Evolutionary conservation across 2,329 filamentous ascomycete genomes (phyloP).

Genomic region (Arthrobotrys iridis): DNA sequence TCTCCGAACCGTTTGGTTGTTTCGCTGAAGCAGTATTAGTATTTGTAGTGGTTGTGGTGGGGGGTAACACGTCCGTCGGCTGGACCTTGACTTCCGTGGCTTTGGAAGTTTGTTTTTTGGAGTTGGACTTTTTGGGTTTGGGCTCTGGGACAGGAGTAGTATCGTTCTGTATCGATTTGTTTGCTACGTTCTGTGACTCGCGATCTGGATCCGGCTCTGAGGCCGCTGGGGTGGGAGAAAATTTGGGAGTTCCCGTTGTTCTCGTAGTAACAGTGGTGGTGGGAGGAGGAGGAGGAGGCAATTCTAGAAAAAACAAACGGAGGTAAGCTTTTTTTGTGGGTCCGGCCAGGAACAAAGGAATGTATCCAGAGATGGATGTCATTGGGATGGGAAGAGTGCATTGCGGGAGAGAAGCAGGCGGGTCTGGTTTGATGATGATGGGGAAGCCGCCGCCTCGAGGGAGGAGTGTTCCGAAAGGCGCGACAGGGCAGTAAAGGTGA

Average conservation of each 20-base stretch:
- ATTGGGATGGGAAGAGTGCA: constrained; percentile 24
- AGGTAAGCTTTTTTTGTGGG: constrained; percentile 32
- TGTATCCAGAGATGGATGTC: constrained; percentile 44
- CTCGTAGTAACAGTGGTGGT: constrained; percentile 18
- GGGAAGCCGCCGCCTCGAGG: constrained; percentile 16
- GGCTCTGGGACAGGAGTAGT: constrained; percentile 24
- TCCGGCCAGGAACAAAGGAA: constrained; percentile 25
- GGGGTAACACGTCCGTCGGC: constrained; percentile 47
- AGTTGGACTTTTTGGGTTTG: constrained; percentile 16
- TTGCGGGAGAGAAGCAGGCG: constrained; percentile 18
- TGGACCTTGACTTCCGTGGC: constrained; percentile 28
- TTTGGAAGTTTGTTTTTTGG: constrained; percentile 32
- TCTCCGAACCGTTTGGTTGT: constrained; percentile 41
- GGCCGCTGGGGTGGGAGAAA: constrained; percentile 40
- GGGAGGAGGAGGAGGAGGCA: constrained; percentile 36
- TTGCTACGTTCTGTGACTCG: constrained; percentile 26
- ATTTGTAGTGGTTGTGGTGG: constrained; percentile 12
- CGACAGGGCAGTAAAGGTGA: constrained; percentile 27
- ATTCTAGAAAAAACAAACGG: constrained; percentile 45
- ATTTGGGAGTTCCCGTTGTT: constrained; percentile 51
- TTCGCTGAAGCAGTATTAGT: constrained; percentile 11
- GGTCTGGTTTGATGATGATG: background rate
- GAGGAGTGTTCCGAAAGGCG: constrained; percentile 45
- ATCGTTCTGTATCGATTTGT: constrained; percentile 30
- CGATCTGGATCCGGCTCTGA: constrained; percentile 50